Percentiles rank a stretch among this genome's conserved stretches.
These are phyloP conservation scores for Knoxdaviesia capensis DNA, from an alignment of 2,329 filamentous ascomycete species.

Conservation along the genomic window DNA sequence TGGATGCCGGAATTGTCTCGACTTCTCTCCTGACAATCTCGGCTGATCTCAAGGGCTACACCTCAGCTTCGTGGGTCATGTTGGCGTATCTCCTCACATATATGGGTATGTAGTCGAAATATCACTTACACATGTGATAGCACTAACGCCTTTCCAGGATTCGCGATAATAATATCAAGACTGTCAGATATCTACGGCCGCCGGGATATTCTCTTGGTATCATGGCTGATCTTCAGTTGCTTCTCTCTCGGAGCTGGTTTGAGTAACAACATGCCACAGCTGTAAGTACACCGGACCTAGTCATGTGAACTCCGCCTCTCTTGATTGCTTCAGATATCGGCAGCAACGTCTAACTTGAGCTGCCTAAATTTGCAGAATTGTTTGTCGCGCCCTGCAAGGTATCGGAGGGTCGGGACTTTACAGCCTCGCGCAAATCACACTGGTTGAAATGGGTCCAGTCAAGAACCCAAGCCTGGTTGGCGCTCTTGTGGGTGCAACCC, in stretches of 20 bases:
- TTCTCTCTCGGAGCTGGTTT: conserved; percentile 34
- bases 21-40: conserved; percentile 37
- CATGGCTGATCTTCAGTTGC: conserved; percentile 32
- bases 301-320: neutral
- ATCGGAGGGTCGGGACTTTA: conserved; percentile 42
- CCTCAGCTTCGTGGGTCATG: conserved; percentile 32
- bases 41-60: conserved; percentile 26
- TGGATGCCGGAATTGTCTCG: conserved; percentile 37
- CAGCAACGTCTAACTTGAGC: neutral
- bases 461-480: conserved; percentile 32
- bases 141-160: conserved; percentile 16
- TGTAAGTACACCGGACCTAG: conserved; percentile 17
- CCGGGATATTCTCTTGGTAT: conserved; percentile 24
- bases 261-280: conserved; percentile 25
- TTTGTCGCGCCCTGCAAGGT: conserved; percentile 37
- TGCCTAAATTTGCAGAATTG: conserved; percentile 20
- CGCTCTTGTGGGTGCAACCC: conserved; percentile 31
- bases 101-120: conserved; percentile 19
- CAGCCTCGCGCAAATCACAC: conserved; percentile 34
- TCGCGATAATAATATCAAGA: conserved; percentile 36
- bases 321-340: neutral
- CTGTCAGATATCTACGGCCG: conserved; percentile 39
- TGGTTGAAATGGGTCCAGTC: conserved; percentile 34
- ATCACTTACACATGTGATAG: neutral
- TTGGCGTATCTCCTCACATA: conserved; percentile 36